Percentiles rank a stretch among this genome's conserved stretches.
Conservation (phyloP, 352 stramenopile species). For the Elongisporangium anandrum region DNA sequence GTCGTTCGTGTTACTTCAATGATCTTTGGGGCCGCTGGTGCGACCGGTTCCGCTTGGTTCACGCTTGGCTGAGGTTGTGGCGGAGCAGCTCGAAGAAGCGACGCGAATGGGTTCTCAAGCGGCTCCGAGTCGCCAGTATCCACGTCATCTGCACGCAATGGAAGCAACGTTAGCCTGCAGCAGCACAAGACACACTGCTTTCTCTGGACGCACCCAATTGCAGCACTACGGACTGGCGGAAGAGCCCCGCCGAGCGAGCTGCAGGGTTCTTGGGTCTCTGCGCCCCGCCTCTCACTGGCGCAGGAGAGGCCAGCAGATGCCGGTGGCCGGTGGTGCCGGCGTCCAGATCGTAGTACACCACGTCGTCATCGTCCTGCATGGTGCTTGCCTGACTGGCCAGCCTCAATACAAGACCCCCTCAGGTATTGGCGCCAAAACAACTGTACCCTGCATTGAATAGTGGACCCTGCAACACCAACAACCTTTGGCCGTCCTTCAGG, state of each 20-base stretch:
- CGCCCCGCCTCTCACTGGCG: neutral
- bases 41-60: neutral
- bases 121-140: slow-evolving; percentile 25
- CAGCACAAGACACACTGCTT: too few species aligned
- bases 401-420: neutral
- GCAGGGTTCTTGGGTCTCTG: neutral
- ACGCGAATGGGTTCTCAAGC: slow-evolving; percentile 61
- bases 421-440: neutral
- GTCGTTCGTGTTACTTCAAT: slow-evolving; percentile 3
- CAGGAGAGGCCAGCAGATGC: neutral
- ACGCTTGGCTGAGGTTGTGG: slow-evolving; percentile 1
- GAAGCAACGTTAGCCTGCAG: too few species aligned
- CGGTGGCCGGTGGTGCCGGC: too few species aligned
- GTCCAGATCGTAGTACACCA: neutral
- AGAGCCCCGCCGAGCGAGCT: neutral
- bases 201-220: neutral
- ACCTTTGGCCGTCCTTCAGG: too few species aligned
- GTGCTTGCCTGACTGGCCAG: neutral
- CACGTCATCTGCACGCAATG: slow-evolving; percentile 22
- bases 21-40: neutral
- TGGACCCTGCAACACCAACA: neutral
- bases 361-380: neutral
- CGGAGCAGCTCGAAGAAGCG: slow-evolving; percentile 30
- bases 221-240: neutral
- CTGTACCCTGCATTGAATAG: neutral